These are phyloP conservation scores for Calonectria hawksworthii DNA, from an alignment of 2,329 filamentous ascomycete species.

Conservation along the genomic window DNA sequence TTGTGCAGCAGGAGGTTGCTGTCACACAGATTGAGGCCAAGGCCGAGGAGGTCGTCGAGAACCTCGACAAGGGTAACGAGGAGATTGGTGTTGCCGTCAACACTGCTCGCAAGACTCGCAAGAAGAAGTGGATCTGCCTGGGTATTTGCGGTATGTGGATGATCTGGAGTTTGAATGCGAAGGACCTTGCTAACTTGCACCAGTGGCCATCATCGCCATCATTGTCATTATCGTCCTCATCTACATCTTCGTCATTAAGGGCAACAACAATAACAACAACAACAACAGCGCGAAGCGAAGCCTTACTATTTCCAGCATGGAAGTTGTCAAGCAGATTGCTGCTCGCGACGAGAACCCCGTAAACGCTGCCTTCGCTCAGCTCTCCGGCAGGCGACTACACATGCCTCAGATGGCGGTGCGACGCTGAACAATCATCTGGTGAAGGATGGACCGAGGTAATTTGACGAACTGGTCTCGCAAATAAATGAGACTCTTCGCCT, in stretches of 20 bases:
- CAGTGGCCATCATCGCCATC: conserved; percentile 67
- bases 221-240: conserved; percentile 66
- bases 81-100: conserved; percentile 86
- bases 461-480: not conserved
- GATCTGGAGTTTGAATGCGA: not conserved
- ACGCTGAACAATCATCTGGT: conserved; percentile 25
- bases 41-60: conserved; percentile 86
- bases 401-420: conserved; percentile 43
- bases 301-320: conserved; percentile 39
- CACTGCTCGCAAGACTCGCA: conserved; percentile 83
- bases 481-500: not conserved
- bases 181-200: conserved; percentile 43
- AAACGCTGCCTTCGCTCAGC: conserved; percentile 31
- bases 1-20: conserved; percentile 87
- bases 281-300: too few relatives aligned
- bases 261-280: conserved; percentile 48
- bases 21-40: conserved; percentile 88
- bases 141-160: conserved; percentile 73
- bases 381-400: conserved; percentile 40
- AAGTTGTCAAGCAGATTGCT: conserved; percentile 40
- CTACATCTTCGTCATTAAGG: conserved; percentile 60
- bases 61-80: conserved; percentile 87
- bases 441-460: not conserved
- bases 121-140: conserved; percentile 98
- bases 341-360: conserved; percentile 30